A percentile compares a stretch with the other conserved stretches of the same genome.
phyloP scores from a whole-genome alignment of 108 stramenopile genomes.

The Ochromonas danica region DNA sequence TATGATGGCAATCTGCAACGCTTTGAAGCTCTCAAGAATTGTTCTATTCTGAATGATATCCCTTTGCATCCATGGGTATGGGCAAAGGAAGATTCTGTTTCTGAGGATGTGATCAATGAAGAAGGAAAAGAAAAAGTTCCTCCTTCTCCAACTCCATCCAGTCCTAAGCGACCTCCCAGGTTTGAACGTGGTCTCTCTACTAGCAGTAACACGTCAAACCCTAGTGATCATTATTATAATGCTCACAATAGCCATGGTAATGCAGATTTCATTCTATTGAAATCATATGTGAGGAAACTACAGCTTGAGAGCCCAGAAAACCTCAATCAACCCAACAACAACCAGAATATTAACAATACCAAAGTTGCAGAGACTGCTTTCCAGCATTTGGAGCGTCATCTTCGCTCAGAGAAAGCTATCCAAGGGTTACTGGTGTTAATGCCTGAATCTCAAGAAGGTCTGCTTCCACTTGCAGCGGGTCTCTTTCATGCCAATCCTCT shows the following conservation, averaged over 20 bases:
- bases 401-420: conserved; percentile 1
- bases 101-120: not conserved
- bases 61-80: conserved; percentile 33
- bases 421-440: conserved; percentile 19
- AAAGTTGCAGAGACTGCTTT: no score
- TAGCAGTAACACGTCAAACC: no score
- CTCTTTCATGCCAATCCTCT: not conserved
- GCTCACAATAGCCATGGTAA: no score
- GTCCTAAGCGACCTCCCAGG: no score
- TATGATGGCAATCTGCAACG: not conserved
- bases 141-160: no score
- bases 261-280: not conserved
- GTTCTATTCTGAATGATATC: not conserved
- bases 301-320: not conserved
- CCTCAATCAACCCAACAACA: not conserved
- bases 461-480: conserved; percentile 10
- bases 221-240: no score
- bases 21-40: not conserved
- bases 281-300: not conserved
- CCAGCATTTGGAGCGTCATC: not conserved
- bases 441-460: conserved; percentile 17
- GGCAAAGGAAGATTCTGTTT: not conserved
- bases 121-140: not conserved
- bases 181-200: no score
- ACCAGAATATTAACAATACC: not conserved